These are phyloP conservation scores for Buddleja alternifolia DNA, from an alignment of 257 asterid species.

Conservation along the genomic window DNA sequence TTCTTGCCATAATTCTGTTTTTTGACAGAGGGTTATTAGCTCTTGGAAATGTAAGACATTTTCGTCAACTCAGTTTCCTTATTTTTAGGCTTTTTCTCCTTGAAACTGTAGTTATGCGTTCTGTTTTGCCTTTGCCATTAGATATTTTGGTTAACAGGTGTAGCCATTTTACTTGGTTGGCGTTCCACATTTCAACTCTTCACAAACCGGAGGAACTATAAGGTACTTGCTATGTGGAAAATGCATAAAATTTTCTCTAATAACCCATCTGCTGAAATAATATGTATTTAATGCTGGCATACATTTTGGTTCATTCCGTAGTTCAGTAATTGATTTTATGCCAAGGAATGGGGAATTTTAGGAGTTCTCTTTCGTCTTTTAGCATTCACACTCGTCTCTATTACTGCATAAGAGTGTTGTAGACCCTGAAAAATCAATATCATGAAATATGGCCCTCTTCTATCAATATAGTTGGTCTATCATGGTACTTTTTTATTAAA, in stretches of 20 bases:
- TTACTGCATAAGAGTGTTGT: not conserved
- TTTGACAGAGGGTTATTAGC: conserved; percentile 92
- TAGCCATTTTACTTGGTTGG: conserved; percentile 71
- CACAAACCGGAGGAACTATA: conserved; percentile 65
- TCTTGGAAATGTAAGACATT: conserved; percentile 77
- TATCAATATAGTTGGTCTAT: not conserved
- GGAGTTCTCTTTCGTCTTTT: conserved; percentile 3
- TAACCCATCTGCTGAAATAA: not conserved
- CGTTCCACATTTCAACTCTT: conserved; percentile 71
- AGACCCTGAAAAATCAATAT: not conserved
- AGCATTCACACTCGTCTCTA: not conserved
- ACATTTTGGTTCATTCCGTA: not conserved
- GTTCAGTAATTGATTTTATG: too few species aligned
- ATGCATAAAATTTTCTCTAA: not conserved
- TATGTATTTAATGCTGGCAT: not conserved
- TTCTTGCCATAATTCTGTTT: conserved; percentile 71
- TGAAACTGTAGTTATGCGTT: conserved; percentile 6
- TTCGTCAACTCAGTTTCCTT: conserved; percentile 15
- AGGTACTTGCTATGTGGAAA: conserved; percentile 48
- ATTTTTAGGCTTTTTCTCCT: not conserved
- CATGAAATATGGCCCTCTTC: not conserved
- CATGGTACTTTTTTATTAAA: not conserved
- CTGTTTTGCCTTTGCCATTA: conserved; percentile 35
- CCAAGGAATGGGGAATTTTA: not conserved
- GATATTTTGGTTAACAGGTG: conserved; percentile 81